A percentile compares a stretch with the other conserved stretches of the same genome.
Evolutionary conservation across 1,139 yeast species (phyloP).

Genomic region (Cylindricascospora bacillispora): DNA sequence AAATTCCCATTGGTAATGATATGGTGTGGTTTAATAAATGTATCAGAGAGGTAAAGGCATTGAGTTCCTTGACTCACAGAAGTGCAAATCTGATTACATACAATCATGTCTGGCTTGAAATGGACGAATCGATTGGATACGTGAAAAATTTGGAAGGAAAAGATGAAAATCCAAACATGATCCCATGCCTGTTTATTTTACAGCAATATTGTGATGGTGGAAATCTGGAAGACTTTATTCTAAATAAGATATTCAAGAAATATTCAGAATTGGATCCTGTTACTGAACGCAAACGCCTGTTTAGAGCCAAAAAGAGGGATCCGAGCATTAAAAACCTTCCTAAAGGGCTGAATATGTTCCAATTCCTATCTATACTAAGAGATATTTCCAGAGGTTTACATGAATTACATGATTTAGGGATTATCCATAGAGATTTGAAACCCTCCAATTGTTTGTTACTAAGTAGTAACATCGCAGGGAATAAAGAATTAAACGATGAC

Average conservation of each 20-base stretch:
- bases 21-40: slow-evolving; percentile 55
- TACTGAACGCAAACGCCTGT: slow-evolving; percentile 24
- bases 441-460: slow-evolving; percentile 75
- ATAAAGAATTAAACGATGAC: slow-evolving; percentile 11
- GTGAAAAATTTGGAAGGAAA: slow-evolving; percentile 11
- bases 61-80: slow-evolving; percentile 32
- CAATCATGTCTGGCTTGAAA: slow-evolving; percentile 86
- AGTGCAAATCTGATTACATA: slow-evolving; percentile 64
- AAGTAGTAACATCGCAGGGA: slow-evolving; percentile 10
- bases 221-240: slow-evolving; percentile 58
- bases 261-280: slow-evolving; percentile 17
- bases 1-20: slow-evolving; percentile 73
- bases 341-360: slow-evolving; percentile 30
- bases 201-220: slow-evolving; percentile 89
- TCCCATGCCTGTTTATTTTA: slow-evolving; percentile 74
- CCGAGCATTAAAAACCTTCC: slow-evolving; percentile 12
- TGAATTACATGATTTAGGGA: slow-evolving; percentile 60
- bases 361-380: slow-evolving; percentile 50
- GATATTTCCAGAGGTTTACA: slow-evolving; percentile 61
- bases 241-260: slow-evolving; percentile 24
- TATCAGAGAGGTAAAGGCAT: slow-evolving; percentile 61
- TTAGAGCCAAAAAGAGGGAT: slow-evolving; percentile 26
- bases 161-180: slow-evolving; percentile 16
- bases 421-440: slow-evolving; percentile 75
- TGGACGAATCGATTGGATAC: slow-evolving; percentile 33